These are phyloP conservation scores for Straminergon stramineum DNA, from an alignment of 225 moss, liverwort and hornwort genomes.

Conservation along the genomic window DNA sequence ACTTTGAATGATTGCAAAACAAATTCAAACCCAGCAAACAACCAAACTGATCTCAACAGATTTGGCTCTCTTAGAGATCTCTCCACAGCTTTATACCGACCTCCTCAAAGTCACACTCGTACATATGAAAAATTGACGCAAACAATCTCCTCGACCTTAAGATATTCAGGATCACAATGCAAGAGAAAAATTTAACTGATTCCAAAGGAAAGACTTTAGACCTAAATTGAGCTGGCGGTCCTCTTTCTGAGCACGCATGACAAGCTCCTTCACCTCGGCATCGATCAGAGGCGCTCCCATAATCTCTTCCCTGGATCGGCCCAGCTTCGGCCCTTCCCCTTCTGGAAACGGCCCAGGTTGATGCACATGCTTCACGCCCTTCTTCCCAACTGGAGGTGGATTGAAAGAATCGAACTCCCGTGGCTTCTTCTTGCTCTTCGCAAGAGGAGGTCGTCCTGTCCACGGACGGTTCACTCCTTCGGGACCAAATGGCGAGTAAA, in stretches of 20 bases:
- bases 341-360: constrained; percentile 70
- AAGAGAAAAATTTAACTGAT: neutral
- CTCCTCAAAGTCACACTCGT: neutral
- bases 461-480: constrained; percentile 72
- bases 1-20: neutral
- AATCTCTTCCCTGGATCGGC: constrained; percentile 66
- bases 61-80: neutral
- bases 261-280: constrained; percentile 60
- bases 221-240: constrained; percentile 84
- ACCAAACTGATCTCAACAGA: neutral
- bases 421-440: constrained; percentile 71
- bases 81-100: neutral
- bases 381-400: constrained; percentile 73
- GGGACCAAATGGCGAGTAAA: constrained; percentile 91
- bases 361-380: constrained; percentile 84
- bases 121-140: neutral
- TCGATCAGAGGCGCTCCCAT: constrained; percentile 58
- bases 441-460: constrained; percentile 81
- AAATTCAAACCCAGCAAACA: neutral
- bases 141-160: neutral
- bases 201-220: neutral
- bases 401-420: constrained; percentile 84
- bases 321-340: constrained; percentile 57
- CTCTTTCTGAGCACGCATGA: constrained; percentile 42
- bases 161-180: neutral